Evolutionary conservation across 768 basidiomycete species (phyloP), one percentile per base, ranked within the genome.

Genomic region (Filobasidium floriforme): DNA sequence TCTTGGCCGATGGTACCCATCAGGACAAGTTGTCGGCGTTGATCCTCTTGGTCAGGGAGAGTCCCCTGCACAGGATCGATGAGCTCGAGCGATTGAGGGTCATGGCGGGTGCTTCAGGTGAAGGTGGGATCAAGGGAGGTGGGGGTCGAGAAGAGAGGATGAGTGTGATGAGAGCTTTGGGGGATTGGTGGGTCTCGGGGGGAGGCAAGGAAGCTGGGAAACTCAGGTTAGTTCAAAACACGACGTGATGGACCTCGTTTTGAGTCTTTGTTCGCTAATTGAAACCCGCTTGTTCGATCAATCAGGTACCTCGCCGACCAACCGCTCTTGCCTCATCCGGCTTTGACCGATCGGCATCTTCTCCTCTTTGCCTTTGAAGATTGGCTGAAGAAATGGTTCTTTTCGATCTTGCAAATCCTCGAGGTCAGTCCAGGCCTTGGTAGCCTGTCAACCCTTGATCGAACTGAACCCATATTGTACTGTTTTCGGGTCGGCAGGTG

Each of bases 381-480:
- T 72, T 97, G 91, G 89, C 77, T 97, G 60, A 99, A 99, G 80
- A 92, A 92, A 70, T 98, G 88, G 77, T 97, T 96, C 80, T 98
- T 94, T 80, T 87, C 87, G 1, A 79, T 96, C 44, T 83, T 98
- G 2, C 90, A 94, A 76, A 85, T 89, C 44, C 85, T 97, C 19
- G 94, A 99, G 84, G 90, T 89, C 49, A 52, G 81, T 72, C 49
- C 51, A 15, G 22, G 14, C 22, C 4, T 4, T 15, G 22, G 22
- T 22, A 4, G 18, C 3, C 12, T 18, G 19, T 10, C 43, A 12
- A n/a, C 52, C 26, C 52, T 54, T 18, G 26, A 54, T 1, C 22
- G 14, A 5, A 12, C 32, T 7, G 1, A 2, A 29, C 32, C 19
- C 19, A 4, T 12, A 10, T 5, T 0, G 10, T 18, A n/a, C n/a